Base-by-base conservation (phyloP, 2,329 filamentous ascomycete species). In the Diaporthe capsici region DNA sequence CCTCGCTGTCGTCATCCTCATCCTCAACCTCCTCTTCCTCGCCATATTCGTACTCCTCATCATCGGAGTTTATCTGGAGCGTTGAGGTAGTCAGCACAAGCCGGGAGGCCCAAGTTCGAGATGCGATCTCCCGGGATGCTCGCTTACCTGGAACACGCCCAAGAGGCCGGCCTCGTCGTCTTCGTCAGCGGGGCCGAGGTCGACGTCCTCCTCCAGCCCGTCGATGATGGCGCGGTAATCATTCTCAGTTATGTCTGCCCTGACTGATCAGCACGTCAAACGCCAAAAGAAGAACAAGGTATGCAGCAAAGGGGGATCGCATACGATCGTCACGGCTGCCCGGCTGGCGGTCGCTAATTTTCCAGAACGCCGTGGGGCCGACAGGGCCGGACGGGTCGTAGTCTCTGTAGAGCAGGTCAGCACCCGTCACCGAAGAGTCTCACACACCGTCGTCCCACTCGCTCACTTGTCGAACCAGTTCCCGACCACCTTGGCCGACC, bases 331-430 rank as follows among this genome's bases (percentile, higher is more conserved):
- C 82, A 12, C 83, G 79, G 55, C 81, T 80, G 47, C 78, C 51
- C 75, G 79, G 72, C 37, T 82, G 81, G 22, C 84, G 83, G 78
- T 94, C 91, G 58, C 87, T 89, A 15, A 92, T 86, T 83, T 96
- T 96, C 94, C 94, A 96, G 80, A 94, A 95, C 0, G 92, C 92
- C 1, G 92, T 94, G 1, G 94, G 94, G 0, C 94, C 94, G 2
- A 89, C 93, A 0, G 94, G 94, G 0, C 94, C 94, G 79, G 92
- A 90, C 1, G 85, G 82, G 77, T 94, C 92, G 79, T 90, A 92
- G 81, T 95, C 90, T 79, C 90, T 92, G 71, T 53, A 31, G 10
- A 9, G n/a, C 7, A 17, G 20, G 5, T 60, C 13, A 71, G 68
- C 65, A 71, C 8, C 37, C 3, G 61, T 25, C 39, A 57, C 9